Conservation (phyloP, 1,284 basidiomycete genomes). For the Papiliotrema flavescens region DNA sequence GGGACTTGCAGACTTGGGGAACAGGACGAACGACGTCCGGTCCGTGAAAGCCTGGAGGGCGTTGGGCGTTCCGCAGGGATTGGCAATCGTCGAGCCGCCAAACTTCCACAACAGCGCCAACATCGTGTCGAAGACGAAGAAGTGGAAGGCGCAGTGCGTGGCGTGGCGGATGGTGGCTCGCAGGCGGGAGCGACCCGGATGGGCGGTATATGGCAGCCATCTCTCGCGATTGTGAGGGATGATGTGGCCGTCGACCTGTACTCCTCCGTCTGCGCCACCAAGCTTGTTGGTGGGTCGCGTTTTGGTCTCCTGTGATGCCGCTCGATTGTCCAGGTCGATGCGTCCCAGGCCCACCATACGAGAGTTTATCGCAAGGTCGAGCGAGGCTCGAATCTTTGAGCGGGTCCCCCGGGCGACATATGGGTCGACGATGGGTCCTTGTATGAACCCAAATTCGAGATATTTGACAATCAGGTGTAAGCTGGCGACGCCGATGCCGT, state of each 20-base stretch:
- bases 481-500: constrained; percentile 23
- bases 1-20: constrained; percentile 16
- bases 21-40: constrained; percentile 17
- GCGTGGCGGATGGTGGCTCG: constrained; percentile 28
- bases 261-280: constrained; percentile 6
- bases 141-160: constrained; percentile 16
- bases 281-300: not conserved
- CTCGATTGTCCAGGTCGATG: constrained; percentile 12
- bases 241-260: constrained; percentile 3
- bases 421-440: constrained; percentile 28
- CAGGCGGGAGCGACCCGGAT: constrained; percentile 13
- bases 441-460: constrained; percentile 33
- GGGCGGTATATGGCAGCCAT: constrained; percentile 17
- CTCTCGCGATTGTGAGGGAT: constrained; percentile 6
- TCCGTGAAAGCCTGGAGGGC: constrained; percentile 21
- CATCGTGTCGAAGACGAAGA: constrained; percentile 30
- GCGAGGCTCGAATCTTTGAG: constrained; percentile 15
- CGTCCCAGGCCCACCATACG: constrained; percentile 34
- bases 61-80: constrained; percentile 8
- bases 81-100: constrained; percentile 20
- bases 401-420: constrained; percentile 22
- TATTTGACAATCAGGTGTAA: constrained; percentile 33
- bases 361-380: constrained; percentile 34
- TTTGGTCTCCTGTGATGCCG: not conserved
- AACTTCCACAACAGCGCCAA: constrained; percentile 26